Percentiles rank a stretch among this genome's conserved stretches.
phyloP scores from a whole-genome alignment of 2,329 filamentous ascomycete species.

The Fusarium sp. region DNA sequence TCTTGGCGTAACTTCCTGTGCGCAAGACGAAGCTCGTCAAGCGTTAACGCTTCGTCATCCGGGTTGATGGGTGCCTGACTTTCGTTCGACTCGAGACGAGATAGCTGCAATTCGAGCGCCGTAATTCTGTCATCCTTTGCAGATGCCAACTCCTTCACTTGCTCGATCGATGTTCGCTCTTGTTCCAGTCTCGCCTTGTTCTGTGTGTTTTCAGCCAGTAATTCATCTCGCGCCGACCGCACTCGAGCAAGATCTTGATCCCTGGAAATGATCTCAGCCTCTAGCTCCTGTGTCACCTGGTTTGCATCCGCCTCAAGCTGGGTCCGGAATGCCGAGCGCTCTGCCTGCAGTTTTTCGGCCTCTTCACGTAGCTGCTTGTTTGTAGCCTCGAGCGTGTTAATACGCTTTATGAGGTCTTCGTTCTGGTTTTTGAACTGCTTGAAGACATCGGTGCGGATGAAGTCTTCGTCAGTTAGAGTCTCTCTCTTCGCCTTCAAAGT shows the following conservation, averaged over 20 bases:
- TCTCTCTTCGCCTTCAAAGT: slow-evolving; percentile 75
- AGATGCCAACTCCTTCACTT: slow-evolving; percentile 81
- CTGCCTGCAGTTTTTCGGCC: slow-evolving; percentile 83
- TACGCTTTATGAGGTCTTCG: slow-evolving; percentile 89
- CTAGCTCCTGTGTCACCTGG: slow-evolving; percentile 77
- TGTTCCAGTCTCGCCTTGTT: slow-evolving; percentile 84
- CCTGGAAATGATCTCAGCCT: slow-evolving; percentile 81
- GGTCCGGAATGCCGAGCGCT: slow-evolving; percentile 82
- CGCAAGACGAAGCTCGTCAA: slow-evolving; percentile 78
- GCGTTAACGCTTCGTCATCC: slow-evolving; percentile 66
- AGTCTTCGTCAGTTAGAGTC: slow-evolving; percentile 89
- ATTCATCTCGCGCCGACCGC: slow-evolving; percentile 84
- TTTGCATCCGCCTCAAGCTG: slow-evolving; percentile 86
- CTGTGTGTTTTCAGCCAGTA: slow-evolving; percentile 82
- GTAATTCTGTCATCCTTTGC: slow-evolving; percentile 84
- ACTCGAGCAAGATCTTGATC: slow-evolving; percentile 90
- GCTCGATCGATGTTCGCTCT: slow-evolving; percentile 73
- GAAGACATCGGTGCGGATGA: slow-evolving; percentile 90
- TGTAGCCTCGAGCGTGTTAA: slow-evolving; percentile 90
- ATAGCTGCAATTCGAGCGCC: slow-evolving; percentile 84
- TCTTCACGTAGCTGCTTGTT: slow-evolving; percentile 88
- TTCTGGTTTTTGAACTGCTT: slow-evolving; percentile 90
- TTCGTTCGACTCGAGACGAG: slow-evolving; percentile 69
- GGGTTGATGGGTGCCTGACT: slow-evolving; percentile 59
- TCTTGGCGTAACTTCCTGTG: slow-evolving; percentile 81